Conservation (phyloP, 2,329 filamentous ascomycete genomes). For the Didymella sp. region DNA sequence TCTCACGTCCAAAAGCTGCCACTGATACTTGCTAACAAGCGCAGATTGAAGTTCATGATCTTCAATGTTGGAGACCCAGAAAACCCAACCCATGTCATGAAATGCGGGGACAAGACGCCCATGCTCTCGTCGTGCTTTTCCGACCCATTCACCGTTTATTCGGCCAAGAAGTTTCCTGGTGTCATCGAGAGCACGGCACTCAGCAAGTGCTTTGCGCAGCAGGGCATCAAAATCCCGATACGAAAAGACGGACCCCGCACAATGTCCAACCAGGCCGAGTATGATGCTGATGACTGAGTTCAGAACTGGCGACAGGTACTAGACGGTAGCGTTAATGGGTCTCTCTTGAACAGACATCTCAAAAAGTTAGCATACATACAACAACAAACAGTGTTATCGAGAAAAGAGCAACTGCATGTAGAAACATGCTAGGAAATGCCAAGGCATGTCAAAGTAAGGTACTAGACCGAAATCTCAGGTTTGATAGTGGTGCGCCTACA, state of each 20-base stretch:
- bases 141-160: constrained; percentile 90
- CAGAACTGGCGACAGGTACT: no score
- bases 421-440: no score
- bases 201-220: constrained; percentile 90
- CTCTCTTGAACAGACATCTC: no score
- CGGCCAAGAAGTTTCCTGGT: constrained; percentile 97
- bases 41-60: constrained; percentile 74
- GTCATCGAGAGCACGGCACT: constrained; percentile 92
- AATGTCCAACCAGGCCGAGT: constrained; percentile 54
- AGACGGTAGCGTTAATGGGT: no score
- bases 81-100: constrained; percentile 65
- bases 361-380: no score
- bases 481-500: no score
- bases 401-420: no score
- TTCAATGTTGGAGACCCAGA: constrained; percentile 75
- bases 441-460: no score
- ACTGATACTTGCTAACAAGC: not conserved
- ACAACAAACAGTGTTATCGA: no score
- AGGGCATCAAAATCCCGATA: constrained; percentile 97
- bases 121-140: constrained; percentile 87
- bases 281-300: constrained; percentile 50
- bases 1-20: not conserved
- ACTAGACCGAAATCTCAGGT: no score
- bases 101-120: constrained; percentile 73
- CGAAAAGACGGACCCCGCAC: constrained; percentile 76